These are phyloP conservation scores for Suillus spraguei DNA, from an alignment of 768 basidiomycete species.

Conservation along the genomic window DNA sequence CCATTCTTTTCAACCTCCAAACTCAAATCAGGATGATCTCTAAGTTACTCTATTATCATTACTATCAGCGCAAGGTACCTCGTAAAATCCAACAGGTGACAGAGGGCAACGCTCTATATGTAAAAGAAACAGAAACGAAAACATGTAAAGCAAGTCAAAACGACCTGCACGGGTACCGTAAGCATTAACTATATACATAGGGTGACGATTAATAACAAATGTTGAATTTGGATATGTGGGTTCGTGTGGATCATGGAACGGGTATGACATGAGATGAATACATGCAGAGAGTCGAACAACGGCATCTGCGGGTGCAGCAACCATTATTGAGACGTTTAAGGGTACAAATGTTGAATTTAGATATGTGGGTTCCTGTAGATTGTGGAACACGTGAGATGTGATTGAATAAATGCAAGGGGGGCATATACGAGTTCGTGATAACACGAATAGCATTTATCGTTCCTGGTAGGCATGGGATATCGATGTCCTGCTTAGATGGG, in stretches of 20 bases:
- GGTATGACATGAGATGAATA: not conserved
- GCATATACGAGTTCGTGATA: not conserved
- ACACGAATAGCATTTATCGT: not conserved
- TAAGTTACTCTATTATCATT: not conserved
- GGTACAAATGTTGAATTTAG: not conserved
- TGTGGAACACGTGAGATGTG: not conserved
- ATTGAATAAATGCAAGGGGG: not conserved
- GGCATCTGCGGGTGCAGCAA: not conserved
- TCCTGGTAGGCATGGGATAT: not conserved
- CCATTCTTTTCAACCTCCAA: not conserved
- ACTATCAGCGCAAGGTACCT: not conserved
- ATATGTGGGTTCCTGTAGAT: not conserved
- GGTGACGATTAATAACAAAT: not conserved
- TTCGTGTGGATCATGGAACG: not conserved
- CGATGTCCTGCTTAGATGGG: not conserved
- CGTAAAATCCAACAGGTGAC: not conserved
- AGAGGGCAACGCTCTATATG: not conserved
- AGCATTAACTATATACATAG: not conserved
- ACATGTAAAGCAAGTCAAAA: not conserved
- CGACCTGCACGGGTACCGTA: not conserved
- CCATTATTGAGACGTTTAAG: not conserved
- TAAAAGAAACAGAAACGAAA: not conserved
- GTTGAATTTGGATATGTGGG: not conserved
- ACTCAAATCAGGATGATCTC: not conserved
- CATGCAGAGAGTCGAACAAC: not conserved